Conservation (phyloP, 495 filamentous ascomycete genomes). For the Lasiosphaeris hirsuta region DNA sequence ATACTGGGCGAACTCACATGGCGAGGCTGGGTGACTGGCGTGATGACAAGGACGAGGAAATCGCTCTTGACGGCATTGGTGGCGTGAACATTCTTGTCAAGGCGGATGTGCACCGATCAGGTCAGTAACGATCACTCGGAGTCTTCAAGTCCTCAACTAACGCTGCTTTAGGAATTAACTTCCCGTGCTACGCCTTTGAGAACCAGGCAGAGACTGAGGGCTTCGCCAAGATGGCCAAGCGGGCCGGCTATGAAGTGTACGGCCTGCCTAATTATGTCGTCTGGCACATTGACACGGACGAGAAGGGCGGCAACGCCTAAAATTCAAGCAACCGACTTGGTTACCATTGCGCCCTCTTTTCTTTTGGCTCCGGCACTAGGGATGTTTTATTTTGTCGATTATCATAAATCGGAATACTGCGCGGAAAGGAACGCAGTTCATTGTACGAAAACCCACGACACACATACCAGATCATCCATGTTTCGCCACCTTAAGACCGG, state of each 20-base stretch:
- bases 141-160: constrained; percentile 2
- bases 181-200: constrained; percentile 94
- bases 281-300: constrained; percentile 98
- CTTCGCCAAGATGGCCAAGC: constrained; percentile 97
- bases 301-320: constrained; percentile 81
- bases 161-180: constrained; percentile 74
- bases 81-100: constrained; percentile 98
- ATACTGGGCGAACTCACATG: constrained; percentile 85
- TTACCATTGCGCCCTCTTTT: constrained; percentile 13
- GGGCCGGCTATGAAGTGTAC: constrained; percentile 87
- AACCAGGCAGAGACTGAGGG: constrained; percentile 99
- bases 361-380: background rate
- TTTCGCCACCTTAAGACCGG: constrained; percentile 17
- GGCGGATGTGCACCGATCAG: constrained; percentile 92
- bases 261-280: constrained; percentile 97
- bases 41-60: constrained; percentile 82
- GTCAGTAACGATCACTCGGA: constrained; percentile 43
- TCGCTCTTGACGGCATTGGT: constrained; percentile 91
- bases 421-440: constrained; percentile 31
- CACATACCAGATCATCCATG: constrained; percentile 30
- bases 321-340: background rate
- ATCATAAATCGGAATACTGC: constrained; percentile 23
- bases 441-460: constrained; percentile 39
- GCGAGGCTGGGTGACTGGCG: constrained; percentile 87
- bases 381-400: constrained; percentile 20